These are phyloP conservation scores for Astrephomene gubernaculifera DNA, from an alignment of 139 green algal genomes.

Conservation along the genomic window DNA sequence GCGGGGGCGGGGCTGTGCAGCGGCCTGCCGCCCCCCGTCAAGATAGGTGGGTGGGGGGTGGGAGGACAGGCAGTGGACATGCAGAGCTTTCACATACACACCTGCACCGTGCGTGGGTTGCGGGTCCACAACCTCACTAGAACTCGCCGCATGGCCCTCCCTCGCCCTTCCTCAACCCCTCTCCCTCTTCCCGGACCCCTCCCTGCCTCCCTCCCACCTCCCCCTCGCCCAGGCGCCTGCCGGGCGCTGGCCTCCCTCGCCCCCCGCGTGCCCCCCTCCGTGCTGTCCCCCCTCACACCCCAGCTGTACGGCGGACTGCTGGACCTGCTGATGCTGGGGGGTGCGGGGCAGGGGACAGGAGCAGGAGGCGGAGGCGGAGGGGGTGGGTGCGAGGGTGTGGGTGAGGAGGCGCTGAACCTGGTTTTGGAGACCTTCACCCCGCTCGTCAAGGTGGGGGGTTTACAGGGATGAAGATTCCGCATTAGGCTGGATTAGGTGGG, in stretches of 20 bases:
- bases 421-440: constrained; percentile 78
- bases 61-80: background rate
- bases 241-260: constrained; percentile 42
- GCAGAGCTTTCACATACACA: background rate
- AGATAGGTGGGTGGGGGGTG: constrained; percentile 26
- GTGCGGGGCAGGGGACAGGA: too few species aligned
- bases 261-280: background rate
- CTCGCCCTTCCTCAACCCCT: background rate
- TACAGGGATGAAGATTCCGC: too few species aligned
- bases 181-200: background rate
- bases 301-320: constrained; percentile 63
- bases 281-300: background rate
- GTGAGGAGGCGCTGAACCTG: constrained; percentile 80
- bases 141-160: background rate
- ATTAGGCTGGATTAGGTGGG: too few species aligned
- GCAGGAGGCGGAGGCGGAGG: too few species aligned
- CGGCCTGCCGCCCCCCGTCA: constrained; percentile 37
- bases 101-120: background rate
- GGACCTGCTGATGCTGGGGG: constrained; percentile 64
- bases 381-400: background rate
- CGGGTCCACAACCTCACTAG: background rate
- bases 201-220: background rate
- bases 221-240: constrained; percentile 20
- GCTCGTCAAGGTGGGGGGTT: constrained; percentile 18
- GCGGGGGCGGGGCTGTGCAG: constrained; percentile 40